Evolutionary conservation across 192 early-diverging fungal species (phyloP), one percentile per base, ranked within the genome.

Genomic region (Anaeromyces robustus): DNA sequence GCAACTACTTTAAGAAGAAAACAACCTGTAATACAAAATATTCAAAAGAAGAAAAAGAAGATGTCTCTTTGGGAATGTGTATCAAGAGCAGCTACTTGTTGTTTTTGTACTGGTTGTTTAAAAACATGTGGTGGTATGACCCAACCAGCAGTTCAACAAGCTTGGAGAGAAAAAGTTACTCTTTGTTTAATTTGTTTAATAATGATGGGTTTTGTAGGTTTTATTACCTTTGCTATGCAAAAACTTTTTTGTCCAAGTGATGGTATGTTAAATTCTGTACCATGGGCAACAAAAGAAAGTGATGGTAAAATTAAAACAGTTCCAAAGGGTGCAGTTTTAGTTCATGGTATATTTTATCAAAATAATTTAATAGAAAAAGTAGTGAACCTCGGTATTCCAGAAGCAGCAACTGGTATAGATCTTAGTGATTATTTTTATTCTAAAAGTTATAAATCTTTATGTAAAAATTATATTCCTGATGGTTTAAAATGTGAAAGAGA

Each of bases 81-180:
- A 5, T 18, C 52, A 0, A 68, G 28, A n/a, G 28, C 26, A 0
- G 52, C 6, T 9, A 68, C 52, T 26, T 68, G 52, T n/a, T 68
- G 52, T 68, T 9, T 68, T 9, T 68, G 52, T n/a, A n/a, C 52
- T 11, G 52, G 52, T n/a, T 68, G 52, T 68, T 68, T 68, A 68
- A 68, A 68, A 68, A 26, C 26, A 9, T 68, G 52, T 68, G 52
- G 78, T 80, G 86, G 86, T 11, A 86, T 81, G 81, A 84, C 81
- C 29, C 81, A 85, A 77, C 79, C 79, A 6, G 30, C 79, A 13
- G 87, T 95, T 80, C 94, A 91, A 68, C 89, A 94, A 86, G 98
- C 98, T 12, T 99, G 98, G 98, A 91, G 98, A 80, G 98, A 99
- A 84, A 98, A 99, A 85, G 89, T 97, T 18, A 94, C 98, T 3